Evolutionary conservation across 768 basidiomycete genomes (phyloP), one percentile per base, ranked within the genome.

Genomic region (Lentinula detonsa): DNA sequence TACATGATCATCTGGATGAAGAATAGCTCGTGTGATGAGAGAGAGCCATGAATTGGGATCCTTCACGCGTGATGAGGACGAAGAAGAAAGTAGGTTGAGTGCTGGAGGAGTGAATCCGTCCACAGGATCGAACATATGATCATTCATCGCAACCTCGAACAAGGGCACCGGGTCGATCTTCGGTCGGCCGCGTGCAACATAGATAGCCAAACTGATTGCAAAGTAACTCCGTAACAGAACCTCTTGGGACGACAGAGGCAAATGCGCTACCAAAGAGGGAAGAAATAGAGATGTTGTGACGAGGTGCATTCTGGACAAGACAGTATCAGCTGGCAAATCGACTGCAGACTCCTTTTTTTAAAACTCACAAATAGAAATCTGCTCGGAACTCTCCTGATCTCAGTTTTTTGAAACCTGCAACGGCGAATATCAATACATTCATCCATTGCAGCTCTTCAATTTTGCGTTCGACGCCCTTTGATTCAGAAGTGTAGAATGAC

Each of bases 201-300:
- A 87, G 78, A 80, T 81, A 1, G 71, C 74, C 35, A 89, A 76
- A 16, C 73, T 72, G 21, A 75, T 72, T 6, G 78, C 72, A 64
- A 90, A 80, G 71, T 87, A 87, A 1, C 78, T 73, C 7, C 80
- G 81, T n/a, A 91, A 76, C 13, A 90, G 74, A 15, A 81, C 70
- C 3, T 73, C 74, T 60, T 83, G 79, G 0, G 82, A 83, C 0
- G 69, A 45, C 0, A 76, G 76, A 5, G 75, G 69, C 54, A 83
- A 70, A 37, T 65, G 65, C 0, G 75, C 75, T 37, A 79, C 65
- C 46, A 85, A 60, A 1, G 86, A 80, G 0, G 83, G 76, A 31
- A 88, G 67, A 75, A 89, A 87, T 21, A 87, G 66, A 3, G 82
- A 76, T 4, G 87, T 87, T 0, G 88, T 91, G 42, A 89, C 79